Conservation (phyloP, 257 asterid species). For the Solanum ossicruentum region DNA sequence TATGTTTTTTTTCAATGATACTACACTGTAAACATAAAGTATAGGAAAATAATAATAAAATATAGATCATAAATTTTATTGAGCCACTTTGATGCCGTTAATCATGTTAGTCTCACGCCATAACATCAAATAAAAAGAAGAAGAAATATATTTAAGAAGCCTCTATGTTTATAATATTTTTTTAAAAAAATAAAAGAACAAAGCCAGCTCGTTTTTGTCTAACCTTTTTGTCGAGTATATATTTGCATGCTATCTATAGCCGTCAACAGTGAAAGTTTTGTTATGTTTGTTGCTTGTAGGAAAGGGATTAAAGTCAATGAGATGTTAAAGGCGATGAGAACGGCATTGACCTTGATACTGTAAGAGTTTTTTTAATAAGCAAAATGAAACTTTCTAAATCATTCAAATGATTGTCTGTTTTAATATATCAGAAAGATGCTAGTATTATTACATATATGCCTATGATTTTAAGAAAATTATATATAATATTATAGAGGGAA, state of each 20-base stretch:
- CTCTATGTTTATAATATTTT: not conserved
- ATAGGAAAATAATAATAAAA: not conserved
- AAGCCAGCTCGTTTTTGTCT: not conserved
- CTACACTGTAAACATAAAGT: not conserved
- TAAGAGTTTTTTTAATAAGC: not conserved
- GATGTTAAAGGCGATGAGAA: constrained; percentile 59
- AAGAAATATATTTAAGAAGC: not conserved
- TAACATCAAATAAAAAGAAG: not conserved
- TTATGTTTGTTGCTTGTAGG: constrained; percentile 27
- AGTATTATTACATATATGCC: not conserved
- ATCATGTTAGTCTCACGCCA: not conserved
- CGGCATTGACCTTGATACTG: constrained; percentile 14
- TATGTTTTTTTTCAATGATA: not conserved
- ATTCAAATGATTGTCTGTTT: not conserved
- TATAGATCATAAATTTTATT: not conserved
- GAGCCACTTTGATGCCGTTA: not conserved
- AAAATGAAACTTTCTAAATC: not conserved
- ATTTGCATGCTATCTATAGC: not conserved
- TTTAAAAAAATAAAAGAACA: not conserved
- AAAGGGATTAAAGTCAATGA: constrained; percentile 40
- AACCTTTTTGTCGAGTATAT: not conserved
- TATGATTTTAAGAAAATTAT: no score
- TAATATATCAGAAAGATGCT: not conserved
- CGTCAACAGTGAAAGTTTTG: not conserved
- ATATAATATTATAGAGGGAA: not conserved